Evolutionary conservation across 2,329 filamentous ascomycete species (phyloP), one percentile per base, ranked within the genome.

Genomic region (Endoconidiophora laricicola): DNA sequence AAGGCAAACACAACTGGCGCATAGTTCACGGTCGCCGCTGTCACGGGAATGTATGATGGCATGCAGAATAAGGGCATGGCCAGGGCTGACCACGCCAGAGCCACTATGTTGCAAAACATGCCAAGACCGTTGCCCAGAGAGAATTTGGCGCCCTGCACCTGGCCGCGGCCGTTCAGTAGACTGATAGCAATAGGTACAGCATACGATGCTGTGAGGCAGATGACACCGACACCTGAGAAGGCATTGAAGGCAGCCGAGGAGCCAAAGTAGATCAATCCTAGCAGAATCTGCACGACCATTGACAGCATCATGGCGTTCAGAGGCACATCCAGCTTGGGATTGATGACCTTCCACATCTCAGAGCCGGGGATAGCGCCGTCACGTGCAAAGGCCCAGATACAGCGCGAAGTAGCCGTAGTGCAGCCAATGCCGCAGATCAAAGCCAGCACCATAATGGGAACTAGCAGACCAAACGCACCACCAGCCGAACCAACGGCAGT

Each of bases 11-110:
- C 81, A 33, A 79, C 81, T 12, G 78, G 78, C 1, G 81, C 81
- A 62, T 84, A 86, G 69, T 86, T 86, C 69, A 85, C 80, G 38
- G 68, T 71, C 16, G 64, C 60, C 4, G 71, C 63, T 0, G 70
- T 72, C 38, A 82, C 77, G 4, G 77, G 77, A n/a, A 83, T 65
- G 41, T 64, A 63, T 0, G 76, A 72, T 0, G 80, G 81, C 78
- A 83, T 83, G 63, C 78, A 86, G 69, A 86, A 86, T 14, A 86
- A 72, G 1, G 81, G 80, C 48, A 85, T 74, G 36, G 79, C 80
- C 49, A 86, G 71, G 12, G 71, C 57, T 49, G 77, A 80, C 81
- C 81, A 86, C 48, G 66, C 75, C 37, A 83, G 62, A n/a, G 81
- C 69, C 53, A 86, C 59, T 22, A 77, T 58, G 59, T 86, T 86